These are phyloP conservation scores for Aspergillus sp. DNA, from an alignment of 2,329 filamentous ascomycete species.

Conservation along the genomic window DNA sequence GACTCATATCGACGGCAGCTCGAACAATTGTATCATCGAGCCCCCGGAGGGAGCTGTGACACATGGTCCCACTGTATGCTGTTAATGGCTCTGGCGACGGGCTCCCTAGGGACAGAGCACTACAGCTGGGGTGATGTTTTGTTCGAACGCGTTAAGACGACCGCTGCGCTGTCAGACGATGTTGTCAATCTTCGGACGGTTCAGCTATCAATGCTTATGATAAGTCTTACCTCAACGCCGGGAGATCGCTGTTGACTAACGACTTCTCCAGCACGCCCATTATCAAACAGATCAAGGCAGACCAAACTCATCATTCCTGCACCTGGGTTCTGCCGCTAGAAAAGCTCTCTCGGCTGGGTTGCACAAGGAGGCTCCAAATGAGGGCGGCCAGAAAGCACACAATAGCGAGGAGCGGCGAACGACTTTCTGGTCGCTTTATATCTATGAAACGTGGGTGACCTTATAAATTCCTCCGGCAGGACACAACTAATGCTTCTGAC, in stretches of 20 bases:
- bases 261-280: constrained; percentile 33
- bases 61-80: constrained; percentile 38
- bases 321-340: constrained; percentile 40
- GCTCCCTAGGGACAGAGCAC: constrained; percentile 40
- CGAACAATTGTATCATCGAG: constrained; percentile 34
- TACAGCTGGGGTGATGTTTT: constrained; percentile 42
- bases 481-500: not conserved
- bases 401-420: constrained; percentile 37
- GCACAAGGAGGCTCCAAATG: constrained; percentile 41
- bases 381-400: constrained; percentile 30
- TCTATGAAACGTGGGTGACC: constrained; percentile 42
- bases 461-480: not conserved
- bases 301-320: constrained; percentile 45
- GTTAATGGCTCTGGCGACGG: constrained; percentile 38
- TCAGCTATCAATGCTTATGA: constrained; percentile 46
- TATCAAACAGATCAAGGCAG: constrained; percentile 46
- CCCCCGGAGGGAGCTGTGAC: constrained; percentile 32
- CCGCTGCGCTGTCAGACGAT: constrained; percentile 39
- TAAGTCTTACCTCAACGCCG: constrained; percentile 31
- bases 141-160: constrained; percentile 45
- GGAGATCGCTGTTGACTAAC: constrained; percentile 2
- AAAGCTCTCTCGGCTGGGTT: constrained; percentile 46
- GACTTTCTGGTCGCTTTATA: constrained; percentile 43
- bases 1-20: constrained; percentile 36
- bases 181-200: constrained; percentile 47